Conservation (phyloP, 2,329 filamentous ascomycete genomes). For the Paradendryphiella salina region DNA sequence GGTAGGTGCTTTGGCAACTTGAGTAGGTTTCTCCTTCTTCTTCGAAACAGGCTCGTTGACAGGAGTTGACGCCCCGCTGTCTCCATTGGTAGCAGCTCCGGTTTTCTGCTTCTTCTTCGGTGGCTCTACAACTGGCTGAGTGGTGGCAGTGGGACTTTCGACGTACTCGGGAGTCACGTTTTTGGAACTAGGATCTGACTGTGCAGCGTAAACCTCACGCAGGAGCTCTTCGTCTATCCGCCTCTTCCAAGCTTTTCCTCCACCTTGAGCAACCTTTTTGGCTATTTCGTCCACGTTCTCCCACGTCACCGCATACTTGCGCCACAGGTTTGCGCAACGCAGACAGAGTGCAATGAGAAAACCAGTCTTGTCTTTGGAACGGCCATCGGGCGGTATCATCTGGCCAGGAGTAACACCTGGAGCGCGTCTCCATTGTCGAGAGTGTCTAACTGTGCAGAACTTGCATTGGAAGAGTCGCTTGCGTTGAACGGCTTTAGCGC, state of each 20-base stretch:
- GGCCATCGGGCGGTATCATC: slow-evolving; percentile 68
- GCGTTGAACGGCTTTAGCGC: slow-evolving; percentile 75
- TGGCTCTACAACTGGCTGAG: slow-evolving; percentile 50
- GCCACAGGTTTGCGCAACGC: slow-evolving; percentile 90
- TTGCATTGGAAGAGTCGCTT: slow-evolving; percentile 91
- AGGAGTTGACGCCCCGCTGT: slow-evolving; percentile 53
- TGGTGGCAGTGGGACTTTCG: slow-evolving; percentile 30
- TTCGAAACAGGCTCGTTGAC: slow-evolving; percentile 47
- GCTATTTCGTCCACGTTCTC: slow-evolving; percentile 89
- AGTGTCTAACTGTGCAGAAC: slow-evolving; percentile 79
- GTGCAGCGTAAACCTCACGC: slow-evolving; percentile 60
- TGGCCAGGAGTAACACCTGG: slow-evolving; percentile 75
- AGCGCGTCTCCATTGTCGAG: slow-evolving; percentile 88
- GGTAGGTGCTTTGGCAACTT: slow-evolving; percentile 51
- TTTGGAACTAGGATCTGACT: slow-evolving; percentile 34
- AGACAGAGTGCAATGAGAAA: slow-evolving; percentile 83
- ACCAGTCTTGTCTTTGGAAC: slow-evolving; percentile 75
- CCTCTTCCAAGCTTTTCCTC: slow-evolving; percentile 81
- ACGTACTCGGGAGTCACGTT: slow-evolving; percentile 34
- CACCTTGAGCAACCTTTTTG: slow-evolving; percentile 80
- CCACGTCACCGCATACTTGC: slow-evolving; percentile 93
- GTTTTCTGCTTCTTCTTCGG: slow-evolving; percentile 65
- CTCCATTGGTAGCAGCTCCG: slow-evolving; percentile 48
- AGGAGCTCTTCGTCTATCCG: slow-evolving; percentile 92
- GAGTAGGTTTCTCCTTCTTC: slow-evolving; percentile 51